phyloP scores from a whole-genome alignment of 2,329 filamentous ascomycete species.

The Polytolypa hystricis region DNA sequence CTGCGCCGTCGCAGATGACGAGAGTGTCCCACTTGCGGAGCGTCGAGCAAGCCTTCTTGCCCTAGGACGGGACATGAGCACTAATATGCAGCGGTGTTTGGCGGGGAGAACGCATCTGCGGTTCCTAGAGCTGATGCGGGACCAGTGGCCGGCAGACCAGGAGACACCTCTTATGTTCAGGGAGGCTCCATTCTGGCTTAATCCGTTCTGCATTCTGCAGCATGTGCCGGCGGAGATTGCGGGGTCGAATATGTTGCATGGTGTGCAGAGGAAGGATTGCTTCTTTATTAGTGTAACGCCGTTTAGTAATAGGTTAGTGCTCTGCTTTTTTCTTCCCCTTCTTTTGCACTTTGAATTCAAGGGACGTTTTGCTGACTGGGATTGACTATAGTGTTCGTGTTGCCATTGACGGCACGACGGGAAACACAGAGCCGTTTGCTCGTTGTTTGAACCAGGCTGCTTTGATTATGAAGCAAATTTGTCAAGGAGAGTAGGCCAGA shows the following conservation, averaged over 20 bases:
- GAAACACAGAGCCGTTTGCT: too few species aligned
- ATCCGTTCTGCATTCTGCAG: not conserved
- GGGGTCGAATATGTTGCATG: constrained; percentile 1
- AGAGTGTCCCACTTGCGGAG: not conserved
- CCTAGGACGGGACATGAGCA: constrained; percentile 1
- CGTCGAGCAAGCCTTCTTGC: not conserved
- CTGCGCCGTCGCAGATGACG: not conserved
- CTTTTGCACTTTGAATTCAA: too few species aligned
- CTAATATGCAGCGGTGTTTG: not conserved
- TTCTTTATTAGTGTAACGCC: constrained; percentile 1
- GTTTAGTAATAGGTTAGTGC: not conserved
- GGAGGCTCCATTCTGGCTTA: not conserved
- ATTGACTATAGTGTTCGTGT: too few species aligned
- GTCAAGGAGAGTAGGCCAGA: too few species aligned
- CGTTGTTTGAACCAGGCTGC: too few species aligned
- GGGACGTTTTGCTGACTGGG: not conserved
- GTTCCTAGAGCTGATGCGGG: not conserved
- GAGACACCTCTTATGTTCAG: not conserved
- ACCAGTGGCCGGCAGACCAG: not conserved
- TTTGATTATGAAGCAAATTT: too few species aligned
- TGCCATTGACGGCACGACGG: too few species aligned
- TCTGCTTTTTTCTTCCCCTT: not conserved
- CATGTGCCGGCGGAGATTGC: constrained; percentile 2
- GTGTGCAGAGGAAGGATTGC: not conserved
- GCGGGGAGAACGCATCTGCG: not conserved